Conservation (phyloP, 345 rosid species). For the Sisymbrium altissimum region DNA sequence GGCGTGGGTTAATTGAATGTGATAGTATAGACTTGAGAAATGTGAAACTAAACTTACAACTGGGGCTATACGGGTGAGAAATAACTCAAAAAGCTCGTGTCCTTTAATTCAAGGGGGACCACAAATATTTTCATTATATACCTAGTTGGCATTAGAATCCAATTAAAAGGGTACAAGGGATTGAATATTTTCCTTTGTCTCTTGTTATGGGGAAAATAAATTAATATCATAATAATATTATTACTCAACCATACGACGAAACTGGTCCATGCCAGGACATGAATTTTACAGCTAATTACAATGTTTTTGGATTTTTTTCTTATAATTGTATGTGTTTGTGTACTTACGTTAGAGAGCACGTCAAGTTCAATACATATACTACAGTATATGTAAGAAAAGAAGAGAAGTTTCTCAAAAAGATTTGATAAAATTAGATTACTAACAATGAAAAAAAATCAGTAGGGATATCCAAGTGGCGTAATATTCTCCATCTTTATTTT, state of each 20-base stretch:
- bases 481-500: not conserved
- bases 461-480: slow-evolving; percentile 8
- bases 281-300: slow-evolving; percentile 27
- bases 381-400: slow-evolving; percentile 25
- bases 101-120: slow-evolving; percentile 24
- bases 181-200: slow-evolving; percentile 6
- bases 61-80: slow-evolving; percentile 27
- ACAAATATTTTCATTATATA: slow-evolving; percentile 19
- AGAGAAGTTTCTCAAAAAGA: not conserved
- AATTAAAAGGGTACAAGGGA: not conserved
- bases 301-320: not conserved
- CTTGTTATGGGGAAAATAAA: not conserved
- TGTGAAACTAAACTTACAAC: slow-evolving; percentile 14
- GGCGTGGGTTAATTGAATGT: slow-evolving; percentile 7
- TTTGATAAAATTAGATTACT: not conserved
- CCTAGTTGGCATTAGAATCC: slow-evolving; percentile 31
- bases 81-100: slow-evolving; percentile 25
- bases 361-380: slow-evolving; percentile 8
- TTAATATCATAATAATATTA: not conserved
- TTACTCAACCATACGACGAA: slow-evolving; percentile 19
- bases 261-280: slow-evolving; percentile 26
- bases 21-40: slow-evolving; percentile 16
- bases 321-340: not conserved
- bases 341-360: slow-evolving; percentile 5
- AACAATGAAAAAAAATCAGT: not conserved